Conservation (phyloP, 345 rosid genomes). For the Eucalyptus cloeziana region DNA sequence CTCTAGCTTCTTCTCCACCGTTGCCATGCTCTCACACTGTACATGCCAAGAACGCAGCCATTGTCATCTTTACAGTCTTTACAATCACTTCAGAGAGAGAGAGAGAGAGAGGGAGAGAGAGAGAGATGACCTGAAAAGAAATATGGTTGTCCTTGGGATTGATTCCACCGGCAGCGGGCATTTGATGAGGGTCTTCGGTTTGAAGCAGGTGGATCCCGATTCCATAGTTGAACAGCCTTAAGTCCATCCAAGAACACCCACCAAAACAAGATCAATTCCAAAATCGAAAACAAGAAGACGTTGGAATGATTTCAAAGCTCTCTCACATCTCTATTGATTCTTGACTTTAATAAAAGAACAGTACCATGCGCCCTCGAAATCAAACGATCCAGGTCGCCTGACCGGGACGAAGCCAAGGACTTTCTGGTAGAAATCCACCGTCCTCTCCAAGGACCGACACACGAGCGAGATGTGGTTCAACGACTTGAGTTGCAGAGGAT, state of each 20-base stretch:
- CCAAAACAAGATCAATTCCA: not conserved
- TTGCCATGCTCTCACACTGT: constrained; percentile 43
- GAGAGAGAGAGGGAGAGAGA: not conserved
- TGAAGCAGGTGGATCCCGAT: constrained; percentile 58
- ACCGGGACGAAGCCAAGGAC: constrained; percentile 68
- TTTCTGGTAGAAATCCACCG: constrained; percentile 58
- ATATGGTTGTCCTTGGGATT: constrained; percentile 65
- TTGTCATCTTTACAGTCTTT: not conserved
- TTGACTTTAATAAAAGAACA: not conserved
- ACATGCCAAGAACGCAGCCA: not conserved
- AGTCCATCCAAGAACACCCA: not conserved
- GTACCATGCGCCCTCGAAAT: constrained; percentile 89
- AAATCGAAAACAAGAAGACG: not conserved
- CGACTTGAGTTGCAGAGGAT: constrained; percentile 72
- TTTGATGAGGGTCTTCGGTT: constrained; percentile 36
- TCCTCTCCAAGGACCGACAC: constrained; percentile 54
- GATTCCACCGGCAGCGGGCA: constrained; percentile 34
- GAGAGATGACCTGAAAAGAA: constrained; percentile 53
- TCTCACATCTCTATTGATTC: not conserved
- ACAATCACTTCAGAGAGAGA: not conserved
- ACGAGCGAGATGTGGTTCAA: constrained; percentile 72
- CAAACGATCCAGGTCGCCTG: constrained; percentile 79
- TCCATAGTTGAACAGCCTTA: constrained; percentile 62
- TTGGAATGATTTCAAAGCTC: not conserved
- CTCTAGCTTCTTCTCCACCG: constrained; percentile 32